Conservation (phyloP, 441 rosid genomes). For the Mallotus japonicus region DNA sequence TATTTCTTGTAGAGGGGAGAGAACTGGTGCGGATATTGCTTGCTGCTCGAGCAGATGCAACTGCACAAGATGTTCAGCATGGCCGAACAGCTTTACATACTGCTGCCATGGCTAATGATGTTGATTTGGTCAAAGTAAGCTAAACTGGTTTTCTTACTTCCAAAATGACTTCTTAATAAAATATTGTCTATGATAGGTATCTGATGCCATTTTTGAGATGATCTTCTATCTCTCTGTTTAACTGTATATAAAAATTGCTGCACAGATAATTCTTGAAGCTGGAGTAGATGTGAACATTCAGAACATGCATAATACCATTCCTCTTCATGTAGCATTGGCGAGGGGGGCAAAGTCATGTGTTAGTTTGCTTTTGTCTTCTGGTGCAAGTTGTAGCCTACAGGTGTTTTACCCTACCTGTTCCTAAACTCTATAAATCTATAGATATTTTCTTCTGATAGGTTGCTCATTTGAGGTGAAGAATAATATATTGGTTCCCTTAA, state of each 20-base stretch:
- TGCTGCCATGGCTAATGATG: constrained; percentile 95
- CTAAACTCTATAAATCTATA: constrained; percentile 12
- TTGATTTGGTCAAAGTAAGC: constrained; percentile 86
- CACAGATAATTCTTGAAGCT: constrained; percentile 89
- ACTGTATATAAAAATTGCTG: constrained; percentile 22
- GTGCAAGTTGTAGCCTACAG: constrained; percentile 93
- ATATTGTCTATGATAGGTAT: constrained; percentile 4
- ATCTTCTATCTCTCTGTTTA: constrained; percentile 1
- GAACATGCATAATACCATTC: constrained; percentile 82
- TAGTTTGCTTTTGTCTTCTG: constrained; percentile 79
- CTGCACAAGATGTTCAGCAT: constrained; percentile 84
- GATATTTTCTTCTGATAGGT: background rate
- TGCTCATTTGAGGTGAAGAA: background rate
- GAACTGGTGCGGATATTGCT: constrained; percentile 79
- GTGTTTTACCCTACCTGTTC: constrained; percentile 33
- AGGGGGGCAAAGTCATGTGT: constrained; percentile 95
- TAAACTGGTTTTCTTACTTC: constrained; percentile 15
- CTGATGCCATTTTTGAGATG: background rate
- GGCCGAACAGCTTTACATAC: constrained; percentile 93
- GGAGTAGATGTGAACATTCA: constrained; percentile 95
- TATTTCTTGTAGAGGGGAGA: constrained; percentile 73
- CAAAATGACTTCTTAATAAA: constrained; percentile 18
- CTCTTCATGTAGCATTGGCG: constrained; percentile 95
- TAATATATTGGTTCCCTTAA: background rate
- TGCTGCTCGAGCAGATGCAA: constrained; percentile 94